Evolutionary conservation across 371 early-diverging fungal genomes (phyloP).

Genomic region (Capillidium heterosporum): DNA sequence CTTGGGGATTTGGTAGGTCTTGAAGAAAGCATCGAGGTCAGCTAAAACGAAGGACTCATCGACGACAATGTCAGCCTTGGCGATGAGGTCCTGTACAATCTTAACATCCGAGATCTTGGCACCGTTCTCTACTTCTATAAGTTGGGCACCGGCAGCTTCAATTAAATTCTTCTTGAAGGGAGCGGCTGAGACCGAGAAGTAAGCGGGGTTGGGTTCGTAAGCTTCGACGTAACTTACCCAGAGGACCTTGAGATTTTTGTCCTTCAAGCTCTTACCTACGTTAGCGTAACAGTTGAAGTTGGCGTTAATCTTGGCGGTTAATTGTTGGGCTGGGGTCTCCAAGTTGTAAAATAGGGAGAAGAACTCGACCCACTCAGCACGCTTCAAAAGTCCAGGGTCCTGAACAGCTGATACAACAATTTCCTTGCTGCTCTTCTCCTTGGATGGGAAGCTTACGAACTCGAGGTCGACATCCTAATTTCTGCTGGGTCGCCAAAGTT

Average conservation of each 20-base stretch:
- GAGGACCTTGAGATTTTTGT: conserved; percentile 30
- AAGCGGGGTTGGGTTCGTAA: conserved; percentile 38
- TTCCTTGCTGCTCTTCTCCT: conserved; percentile 9
- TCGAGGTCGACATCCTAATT: conserved; percentile 17
- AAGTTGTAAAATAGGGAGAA: conserved; percentile 53
- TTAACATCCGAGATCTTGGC: conserved; percentile 17
- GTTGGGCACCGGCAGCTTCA: conserved; percentile 39
- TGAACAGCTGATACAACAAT: conserved; percentile 11
- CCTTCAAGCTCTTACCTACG: conserved; percentile 21
- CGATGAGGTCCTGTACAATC: conserved; percentile 29
- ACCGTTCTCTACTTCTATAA: conserved; percentile 14
- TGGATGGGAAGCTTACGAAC: conserved; percentile 17
- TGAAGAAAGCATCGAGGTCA: conserved; percentile 22
- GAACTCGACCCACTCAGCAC: conserved; percentile 61
- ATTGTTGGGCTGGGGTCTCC: conserved; percentile 35
- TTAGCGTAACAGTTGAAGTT: conserved; percentile 44
- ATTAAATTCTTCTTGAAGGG: conserved; percentile 37
- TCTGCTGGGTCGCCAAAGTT: conserved; percentile 19
- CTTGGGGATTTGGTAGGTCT: conserved; percentile 25
- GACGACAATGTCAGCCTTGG: conserved; percentile 44
- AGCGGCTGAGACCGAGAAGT: conserved; percentile 32
- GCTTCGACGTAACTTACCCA: conserved; percentile 43
- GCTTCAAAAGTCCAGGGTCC: conserved; percentile 33
- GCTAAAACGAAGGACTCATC: conserved; percentile 42
- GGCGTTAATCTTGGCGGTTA: conserved; percentile 26